Percentiles rank a stretch among this genome's conserved stretches.
Conservation (phyloP, 2,329 filamentous ascomycete genomes). For the Akanthomyces lecanii region DNA sequence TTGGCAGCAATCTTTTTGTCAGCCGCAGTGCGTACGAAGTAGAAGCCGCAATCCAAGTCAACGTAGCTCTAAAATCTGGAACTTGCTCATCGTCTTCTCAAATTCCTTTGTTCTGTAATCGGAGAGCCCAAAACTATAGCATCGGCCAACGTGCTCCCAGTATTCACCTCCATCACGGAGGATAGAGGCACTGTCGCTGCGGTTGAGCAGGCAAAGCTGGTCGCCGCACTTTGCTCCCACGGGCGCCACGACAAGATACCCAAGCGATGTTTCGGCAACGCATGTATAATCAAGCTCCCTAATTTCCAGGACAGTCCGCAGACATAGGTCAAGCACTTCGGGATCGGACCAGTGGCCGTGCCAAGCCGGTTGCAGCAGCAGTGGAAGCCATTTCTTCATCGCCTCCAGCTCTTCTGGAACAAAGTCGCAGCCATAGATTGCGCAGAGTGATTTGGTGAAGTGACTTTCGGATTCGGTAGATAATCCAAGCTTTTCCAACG, state of each 20-base stretch:
- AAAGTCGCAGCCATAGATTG: too few relatives aligned
- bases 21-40: too few relatives aligned
- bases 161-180: neutral
- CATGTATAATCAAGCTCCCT: neutral
- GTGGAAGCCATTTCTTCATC: neutral
- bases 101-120: neutral
- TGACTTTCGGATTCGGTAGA: too few relatives aligned
- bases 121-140: neutral
- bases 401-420: too few relatives aligned
- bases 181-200: neutral
- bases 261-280: neutral
- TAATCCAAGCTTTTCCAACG: too few relatives aligned
- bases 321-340: neutral
- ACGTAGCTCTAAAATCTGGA: neutral
- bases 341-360: neutral
- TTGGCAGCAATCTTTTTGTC: too few relatives aligned
- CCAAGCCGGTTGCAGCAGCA: neutral
- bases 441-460: too few relatives aligned
- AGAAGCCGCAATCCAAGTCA: too few relatives aligned
- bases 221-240: neutral
- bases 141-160: neutral
- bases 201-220: neutral
- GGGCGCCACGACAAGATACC: neutral
- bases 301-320: neutral
- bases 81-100: too few relatives aligned